phyloP scores from a whole-genome alignment of 2,329 filamentous ascomycete genomes.

The Epichloe glyceriae region DNA sequence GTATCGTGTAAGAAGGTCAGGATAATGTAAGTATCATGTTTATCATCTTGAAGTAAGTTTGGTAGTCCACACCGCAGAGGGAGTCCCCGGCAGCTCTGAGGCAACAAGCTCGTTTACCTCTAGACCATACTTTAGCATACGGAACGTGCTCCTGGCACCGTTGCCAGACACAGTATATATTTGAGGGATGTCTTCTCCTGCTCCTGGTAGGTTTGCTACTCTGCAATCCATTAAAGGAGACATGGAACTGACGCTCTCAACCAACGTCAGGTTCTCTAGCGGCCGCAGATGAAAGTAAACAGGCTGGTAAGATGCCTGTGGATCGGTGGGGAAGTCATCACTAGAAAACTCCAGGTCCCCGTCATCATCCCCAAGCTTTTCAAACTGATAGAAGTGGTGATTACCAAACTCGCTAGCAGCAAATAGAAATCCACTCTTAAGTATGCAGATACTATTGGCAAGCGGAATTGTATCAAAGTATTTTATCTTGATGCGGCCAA shows the following conservation, averaged over 20 bases:
- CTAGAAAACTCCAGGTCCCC: slow-evolving; percentile 78
- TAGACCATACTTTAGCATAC: slow-evolving; percentile 82
- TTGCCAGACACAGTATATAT: slow-evolving; percentile 88
- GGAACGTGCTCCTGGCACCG: slow-evolving; percentile 78
- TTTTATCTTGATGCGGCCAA: slow-evolving; percentile 76
- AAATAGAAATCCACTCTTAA: slow-evolving; percentile 93
- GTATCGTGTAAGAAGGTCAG: slow-evolving; percentile 83
- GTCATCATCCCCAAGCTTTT: slow-evolving; percentile 91
- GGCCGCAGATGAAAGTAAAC: slow-evolving; percentile 75
- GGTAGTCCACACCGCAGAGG: slow-evolving; percentile 88
- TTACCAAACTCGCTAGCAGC: slow-evolving; percentile 87
- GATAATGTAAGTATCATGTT: slow-evolving; percentile 91
- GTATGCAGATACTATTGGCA: slow-evolving; percentile 73
- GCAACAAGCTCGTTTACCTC: slow-evolving; percentile 94
- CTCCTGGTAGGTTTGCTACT: slow-evolving; percentile 60
- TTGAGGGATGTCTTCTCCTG: slow-evolving; percentile 85
- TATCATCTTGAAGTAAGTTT: slow-evolving; percentile 67
- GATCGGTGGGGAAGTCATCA: slow-evolving; percentile 68
- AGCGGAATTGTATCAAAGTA: slow-evolving; percentile 96
- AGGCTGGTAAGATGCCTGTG: slow-evolving; percentile 56
- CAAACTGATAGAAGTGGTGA: slow-evolving; percentile 90
- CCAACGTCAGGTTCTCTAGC: slow-evolving; percentile 68
- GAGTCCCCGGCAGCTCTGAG: slow-evolving; percentile 77
- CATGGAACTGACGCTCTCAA: slow-evolving; percentile 76
- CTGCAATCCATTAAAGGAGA: slow-evolving; percentile 88